phyloP scores from a whole-genome alignment of 495 filamentous ascomycete species.

The Hapsidospora chrysogenum region DNA sequence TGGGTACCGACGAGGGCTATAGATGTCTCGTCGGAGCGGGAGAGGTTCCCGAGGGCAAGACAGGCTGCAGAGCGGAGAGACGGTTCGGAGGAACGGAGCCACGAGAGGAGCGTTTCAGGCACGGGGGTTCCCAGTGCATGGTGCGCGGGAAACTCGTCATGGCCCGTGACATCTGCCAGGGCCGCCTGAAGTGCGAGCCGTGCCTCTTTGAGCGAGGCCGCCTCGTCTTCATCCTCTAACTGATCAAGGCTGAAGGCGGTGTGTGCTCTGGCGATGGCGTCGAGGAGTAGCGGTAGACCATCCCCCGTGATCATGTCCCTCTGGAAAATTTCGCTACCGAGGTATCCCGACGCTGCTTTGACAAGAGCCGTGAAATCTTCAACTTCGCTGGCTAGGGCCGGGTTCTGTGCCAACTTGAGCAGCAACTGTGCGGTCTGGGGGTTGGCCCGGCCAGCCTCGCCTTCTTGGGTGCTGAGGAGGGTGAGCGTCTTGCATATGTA shows the following conservation, averaged over 20 bases:
- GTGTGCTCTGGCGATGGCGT: conserved; percentile 15
- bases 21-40: conserved; percentile 50
- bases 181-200: conserved; percentile 37
- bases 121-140: conserved; percentile 23
- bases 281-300: conserved; percentile 13
- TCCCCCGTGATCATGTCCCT: conserved; percentile 19
- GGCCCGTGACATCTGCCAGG: conserved; percentile 46
- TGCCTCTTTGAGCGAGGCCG: conserved; percentile 33
- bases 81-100: conserved; percentile 15
- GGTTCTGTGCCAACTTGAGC: conserved; percentile 13
- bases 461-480: conserved; percentile 27
- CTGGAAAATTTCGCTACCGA: conserved; percentile 26
- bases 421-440: conserved; percentile 16
- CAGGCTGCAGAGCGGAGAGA: conserved; percentile 58
- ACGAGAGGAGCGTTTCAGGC: conserved; percentile 28
- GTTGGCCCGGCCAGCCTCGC: conserved; percentile 17
- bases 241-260: conserved; percentile 10
- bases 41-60: conserved; percentile 61
- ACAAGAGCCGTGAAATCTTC: conserved; percentile 19
- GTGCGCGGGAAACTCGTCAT: conserved; percentile 29
- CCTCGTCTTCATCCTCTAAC: conserved; percentile 22
- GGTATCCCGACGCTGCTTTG: conserved; percentile 21
- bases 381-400: conserved; percentile 9
- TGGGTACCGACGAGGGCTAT: conserved; percentile 34
- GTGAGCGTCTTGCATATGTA: conserved; percentile 31